A percentile compares a stretch with the other conserved stretches of the same genome.
Conservation (phyloP, 208 protist genomes). For the Leishmania martiniquensis region DNA sequence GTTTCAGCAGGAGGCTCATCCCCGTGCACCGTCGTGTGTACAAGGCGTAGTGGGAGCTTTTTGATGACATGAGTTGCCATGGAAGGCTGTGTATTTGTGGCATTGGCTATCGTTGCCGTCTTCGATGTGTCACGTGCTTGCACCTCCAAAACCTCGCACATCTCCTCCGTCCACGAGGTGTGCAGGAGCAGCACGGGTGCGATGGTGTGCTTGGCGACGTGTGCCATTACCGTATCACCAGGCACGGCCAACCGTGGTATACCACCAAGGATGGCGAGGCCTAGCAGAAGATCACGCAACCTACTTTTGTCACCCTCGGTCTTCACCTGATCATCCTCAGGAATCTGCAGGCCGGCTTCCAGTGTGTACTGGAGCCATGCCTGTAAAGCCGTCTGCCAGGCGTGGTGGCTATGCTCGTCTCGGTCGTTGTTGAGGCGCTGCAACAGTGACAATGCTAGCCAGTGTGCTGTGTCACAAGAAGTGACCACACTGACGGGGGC, state of each 20-base stretch:
- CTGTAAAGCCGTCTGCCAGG: conserved; percentile 58
- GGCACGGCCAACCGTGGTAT: conserved; percentile 65
- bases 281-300: conserved; percentile 53
- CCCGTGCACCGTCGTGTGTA: conserved; percentile 52
- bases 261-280: conserved; percentile 66
- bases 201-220: conserved; percentile 48
- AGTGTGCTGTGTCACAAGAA: conserved; percentile 42
- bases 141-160: conserved; percentile 71
- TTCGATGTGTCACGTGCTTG: conserved; percentile 16
- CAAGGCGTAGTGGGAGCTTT: conserved; percentile 63
- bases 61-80: conserved; percentile 8
- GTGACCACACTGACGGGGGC: conserved; percentile 9
- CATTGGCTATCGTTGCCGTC: background rate
- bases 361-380: conserved; percentile 62
- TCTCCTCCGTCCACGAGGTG: conserved; percentile 63
- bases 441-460: conserved; percentile 75
- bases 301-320: background rate
- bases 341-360: conserved; percentile 5
- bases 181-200: conserved; percentile 47
- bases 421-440: conserved; percentile 64
- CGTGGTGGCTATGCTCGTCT: conserved; percentile 37
- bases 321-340: background rate
- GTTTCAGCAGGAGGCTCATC: conserved; percentile 16
- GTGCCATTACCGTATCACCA: conserved; percentile 64
- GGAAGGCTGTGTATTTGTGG: background rate